Evolutionary conservation across 2,329 filamentous ascomycete genomes (phyloP).

Genomic region (Botrytis sinoallii): DNA sequence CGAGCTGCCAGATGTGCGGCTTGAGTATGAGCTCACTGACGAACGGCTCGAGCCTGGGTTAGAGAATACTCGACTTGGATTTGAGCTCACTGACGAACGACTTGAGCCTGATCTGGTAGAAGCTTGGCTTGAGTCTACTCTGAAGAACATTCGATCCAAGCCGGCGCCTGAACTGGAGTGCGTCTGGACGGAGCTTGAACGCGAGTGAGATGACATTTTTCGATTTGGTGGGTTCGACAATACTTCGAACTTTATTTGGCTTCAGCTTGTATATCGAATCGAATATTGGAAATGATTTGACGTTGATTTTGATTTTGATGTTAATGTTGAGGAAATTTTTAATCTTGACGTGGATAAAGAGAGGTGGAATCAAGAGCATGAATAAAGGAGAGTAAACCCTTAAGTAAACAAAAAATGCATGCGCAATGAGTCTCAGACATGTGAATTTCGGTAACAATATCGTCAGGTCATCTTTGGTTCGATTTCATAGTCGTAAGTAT

Average conservation of each 20-base stretch:
- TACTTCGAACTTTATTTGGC: not conserved
- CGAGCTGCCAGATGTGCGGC: not conserved
- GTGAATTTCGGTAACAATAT: no score
- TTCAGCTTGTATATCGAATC: not conserved
- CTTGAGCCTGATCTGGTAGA: no score
- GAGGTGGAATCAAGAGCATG: not conserved
- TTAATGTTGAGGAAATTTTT: not conserved
- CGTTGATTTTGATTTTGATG: no score
- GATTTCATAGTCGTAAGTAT: not conserved
- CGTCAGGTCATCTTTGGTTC: not conserved
- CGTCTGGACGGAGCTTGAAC: not conserved
- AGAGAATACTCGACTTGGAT: not conserved
- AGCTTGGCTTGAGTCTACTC: not conserved
- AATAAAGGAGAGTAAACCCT: not conserved
- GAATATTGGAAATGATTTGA: fast-evolving
- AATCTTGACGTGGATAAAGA: not conserved
- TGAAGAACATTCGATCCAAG: not conserved
- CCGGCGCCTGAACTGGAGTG: not conserved
- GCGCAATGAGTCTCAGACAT: not conserved
- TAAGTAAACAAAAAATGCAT: not conserved
- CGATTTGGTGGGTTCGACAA: fast-evolving
- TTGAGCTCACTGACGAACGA: no score
- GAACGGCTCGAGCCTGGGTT: not conserved
- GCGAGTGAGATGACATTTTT: not conserved
- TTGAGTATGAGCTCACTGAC: not conserved